Evolutionary conservation across 2,329 filamentous ascomycete genomes (phyloP).

Genomic region (Botrytis pseudocinerea): DNA sequence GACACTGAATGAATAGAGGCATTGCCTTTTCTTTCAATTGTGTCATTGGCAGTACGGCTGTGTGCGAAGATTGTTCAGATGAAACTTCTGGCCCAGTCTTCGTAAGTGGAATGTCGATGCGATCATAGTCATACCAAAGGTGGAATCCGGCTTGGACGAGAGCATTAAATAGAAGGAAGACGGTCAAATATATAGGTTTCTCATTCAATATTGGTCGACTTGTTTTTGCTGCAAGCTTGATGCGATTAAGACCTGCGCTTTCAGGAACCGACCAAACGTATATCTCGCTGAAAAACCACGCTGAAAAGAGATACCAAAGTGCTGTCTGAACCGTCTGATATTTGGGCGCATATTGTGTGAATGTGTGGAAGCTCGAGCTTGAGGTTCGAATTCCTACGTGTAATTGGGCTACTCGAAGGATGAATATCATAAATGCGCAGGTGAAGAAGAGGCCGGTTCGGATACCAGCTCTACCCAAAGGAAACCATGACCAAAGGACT

Average conservation of each 20-base stretch:
- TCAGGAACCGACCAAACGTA: constrained; percentile 72
- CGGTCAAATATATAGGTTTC: constrained; percentile 76
- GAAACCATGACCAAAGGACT: constrained; percentile 88
- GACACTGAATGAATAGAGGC: constrained; percentile 39
- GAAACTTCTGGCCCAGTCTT: constrained; percentile 40
- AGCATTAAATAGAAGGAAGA: constrained; percentile 68
- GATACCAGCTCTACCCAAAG: constrained; percentile 72
- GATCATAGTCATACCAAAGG: constrained; percentile 72
- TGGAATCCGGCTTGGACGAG: constrained; percentile 69
- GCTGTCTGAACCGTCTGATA: constrained; percentile 65
- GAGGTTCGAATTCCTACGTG: constrained; percentile 74
- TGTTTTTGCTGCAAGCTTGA: constrained; percentile 66
- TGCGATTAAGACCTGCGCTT: constrained; percentile 66
- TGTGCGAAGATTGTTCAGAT: constrained; percentile 43
- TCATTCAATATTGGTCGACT: constrained; percentile 83
- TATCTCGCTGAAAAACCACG: constrained; percentile 75
- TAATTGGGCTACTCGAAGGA: constrained; percentile 82
- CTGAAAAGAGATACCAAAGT: constrained; percentile 75
- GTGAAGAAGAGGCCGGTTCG: constrained; percentile 75
- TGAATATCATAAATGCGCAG: constrained; percentile 73
- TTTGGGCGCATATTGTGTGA: constrained; percentile 57
- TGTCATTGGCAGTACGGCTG: constrained; percentile 42
- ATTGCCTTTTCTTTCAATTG: constrained; percentile 43
- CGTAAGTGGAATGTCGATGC: constrained; percentile 46
- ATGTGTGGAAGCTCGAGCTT: constrained; percentile 64